These are phyloP conservation scores for Ganoderma multipileum DNA, from an alignment of 1,284 basidiomycete species.

Conservation along the genomic window DNA sequence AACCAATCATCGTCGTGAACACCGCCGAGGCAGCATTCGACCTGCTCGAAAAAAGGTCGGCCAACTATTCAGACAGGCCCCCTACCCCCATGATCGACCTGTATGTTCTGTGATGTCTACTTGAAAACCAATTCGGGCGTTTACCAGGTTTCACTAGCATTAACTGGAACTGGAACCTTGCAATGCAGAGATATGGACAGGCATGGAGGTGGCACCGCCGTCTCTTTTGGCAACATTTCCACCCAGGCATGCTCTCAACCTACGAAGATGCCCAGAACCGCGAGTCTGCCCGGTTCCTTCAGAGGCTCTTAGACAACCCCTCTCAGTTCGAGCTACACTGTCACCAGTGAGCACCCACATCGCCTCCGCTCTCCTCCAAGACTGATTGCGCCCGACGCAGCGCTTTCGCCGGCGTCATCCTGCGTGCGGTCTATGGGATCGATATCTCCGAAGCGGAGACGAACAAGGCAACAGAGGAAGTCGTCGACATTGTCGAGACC, in stretches of 20 bases:
- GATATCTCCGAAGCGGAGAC: slow-evolving; percentile 22
- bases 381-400: slow-evolving; percentile 19
- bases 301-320: slow-evolving; percentile 13
- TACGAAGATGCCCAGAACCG: slow-evolving; percentile 16
- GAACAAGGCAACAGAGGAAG: slow-evolving; percentile 13
- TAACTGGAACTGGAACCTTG: slow-evolving; percentile 29
- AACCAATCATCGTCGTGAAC: no score
- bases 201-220: slow-evolving; percentile 29
- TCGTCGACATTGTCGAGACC: slow-evolving; percentile 18
- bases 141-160: slow-evolving; percentile 10
- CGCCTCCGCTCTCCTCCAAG: no score
- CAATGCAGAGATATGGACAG: slow-evolving; percentile 31
- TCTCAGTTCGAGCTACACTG: no score
- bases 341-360: no score
- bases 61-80: no score
- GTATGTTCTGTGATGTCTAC: no score
- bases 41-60: slow-evolving; percentile 6
- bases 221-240: slow-evolving; percentile 34
- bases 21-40: slow-evolving; percentile 23
- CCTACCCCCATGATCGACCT: no score
- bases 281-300: slow-evolving; percentile 15
- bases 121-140: no score
- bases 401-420: slow-evolving; percentile 20
- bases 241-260: slow-evolving; percentile 22
- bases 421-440: slow-evolving; percentile 31